Evolutionary conservation across 441 rosid species (phyloP).

Genomic region (Erodium trifolium): DNA sequence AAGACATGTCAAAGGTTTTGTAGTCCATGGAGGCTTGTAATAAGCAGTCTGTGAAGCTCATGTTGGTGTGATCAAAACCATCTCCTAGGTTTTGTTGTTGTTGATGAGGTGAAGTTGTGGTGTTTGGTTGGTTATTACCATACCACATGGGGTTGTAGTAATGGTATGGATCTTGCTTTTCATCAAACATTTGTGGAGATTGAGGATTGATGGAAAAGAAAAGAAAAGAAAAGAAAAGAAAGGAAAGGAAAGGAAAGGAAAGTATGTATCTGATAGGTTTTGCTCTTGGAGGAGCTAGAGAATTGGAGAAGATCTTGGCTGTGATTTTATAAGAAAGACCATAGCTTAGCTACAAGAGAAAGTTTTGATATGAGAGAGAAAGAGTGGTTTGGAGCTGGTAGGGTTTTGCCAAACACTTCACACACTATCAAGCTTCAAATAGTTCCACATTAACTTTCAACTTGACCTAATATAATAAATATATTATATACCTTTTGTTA

Average conservation of each 20-base stretch:
- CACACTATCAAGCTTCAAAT: neutral
- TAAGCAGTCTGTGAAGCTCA: conserved; percentile 40
- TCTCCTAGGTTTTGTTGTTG: conserved; percentile 13
- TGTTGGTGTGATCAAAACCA: conserved; percentile 23
- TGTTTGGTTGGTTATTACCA: conserved; percentile 20
- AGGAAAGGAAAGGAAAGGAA: conserved; percentile 4
- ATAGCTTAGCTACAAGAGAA: too few relatives aligned
- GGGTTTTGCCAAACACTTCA: conserved; percentile 18
- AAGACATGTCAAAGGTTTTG: conserved; percentile 43
- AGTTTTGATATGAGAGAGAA: neutral
- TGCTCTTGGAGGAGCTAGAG: neutral
- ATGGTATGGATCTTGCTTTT: conserved; percentile 32
- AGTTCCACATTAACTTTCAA: conserved; percentile 4
- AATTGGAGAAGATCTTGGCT: neutral
- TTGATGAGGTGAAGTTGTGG: neutral
- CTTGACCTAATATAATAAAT: neutral
- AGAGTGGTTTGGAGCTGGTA: conserved; percentile 7
- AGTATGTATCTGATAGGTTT: neutral
- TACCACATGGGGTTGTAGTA: conserved; percentile 23
- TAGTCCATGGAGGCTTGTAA: conserved; percentile 42
- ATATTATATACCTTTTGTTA: neutral
- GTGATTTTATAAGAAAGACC: neutral
- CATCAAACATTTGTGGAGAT: conserved; percentile 35
- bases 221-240: neutral
- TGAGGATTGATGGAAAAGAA: too few relatives aligned